Evolutionary conservation across 306 rosid genomes (phyloP).

Genomic region (Trifolium fragiferum): DNA sequence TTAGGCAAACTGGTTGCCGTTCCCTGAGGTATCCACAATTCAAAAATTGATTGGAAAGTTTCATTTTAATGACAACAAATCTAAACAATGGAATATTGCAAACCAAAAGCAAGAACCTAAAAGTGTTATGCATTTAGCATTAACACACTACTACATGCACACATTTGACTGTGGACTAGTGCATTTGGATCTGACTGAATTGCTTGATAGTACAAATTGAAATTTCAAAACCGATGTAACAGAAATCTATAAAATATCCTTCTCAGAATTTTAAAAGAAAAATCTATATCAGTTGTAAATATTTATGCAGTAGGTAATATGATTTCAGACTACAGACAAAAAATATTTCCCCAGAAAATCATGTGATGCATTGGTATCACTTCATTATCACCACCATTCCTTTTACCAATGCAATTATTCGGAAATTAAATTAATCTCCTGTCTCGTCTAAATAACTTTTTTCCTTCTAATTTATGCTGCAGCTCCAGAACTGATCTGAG

Average conservation of each 20-base stretch:
- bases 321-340: not conserved
- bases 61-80: slow-evolving; percentile 28
- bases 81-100: slow-evolving; percentile 11
- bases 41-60: slow-evolving; percentile 36
- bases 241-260: not conserved
- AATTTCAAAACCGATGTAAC: not conserved
- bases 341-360: not conserved
- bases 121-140: not conserved
- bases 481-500: slow-evolving; percentile 10
- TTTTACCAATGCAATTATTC: not conserved
- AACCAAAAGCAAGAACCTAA: slow-evolving; percentile 17
- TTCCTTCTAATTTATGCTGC: not conserved
- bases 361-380: not conserved
- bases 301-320: not conserved
- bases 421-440: not conserved
- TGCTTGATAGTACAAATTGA: not conserved
- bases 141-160: not conserved
- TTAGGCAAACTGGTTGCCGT: slow-evolving; percentile 46
- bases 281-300: not conserved
- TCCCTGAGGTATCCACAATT: slow-evolving; percentile 46
- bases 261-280: not conserved
- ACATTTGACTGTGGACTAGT: not conserved
- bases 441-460: not conserved
- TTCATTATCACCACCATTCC: slow-evolving; percentile 1
- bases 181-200: not conserved